Evolutionary conservation across 2,329 filamentous ascomycete genomes (phyloP), one percentile per base, ranked within the genome.

Genomic region (Epichloe hybrida): DNA sequence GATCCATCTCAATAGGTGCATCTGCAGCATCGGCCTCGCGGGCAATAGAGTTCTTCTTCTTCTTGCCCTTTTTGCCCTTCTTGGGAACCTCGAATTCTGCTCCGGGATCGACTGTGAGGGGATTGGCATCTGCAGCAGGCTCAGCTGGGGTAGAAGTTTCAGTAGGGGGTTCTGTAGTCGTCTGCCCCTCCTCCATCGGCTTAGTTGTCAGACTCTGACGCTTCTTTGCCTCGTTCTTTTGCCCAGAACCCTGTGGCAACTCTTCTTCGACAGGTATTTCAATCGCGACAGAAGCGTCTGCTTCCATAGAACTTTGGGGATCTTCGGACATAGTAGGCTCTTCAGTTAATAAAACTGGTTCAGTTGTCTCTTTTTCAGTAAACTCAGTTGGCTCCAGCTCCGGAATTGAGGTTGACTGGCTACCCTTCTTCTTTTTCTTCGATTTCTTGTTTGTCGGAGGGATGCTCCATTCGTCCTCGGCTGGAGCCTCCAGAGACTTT

Each of bases 341-440:
- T 27, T 55, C 48, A 20, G 49, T 50, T 5, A 52, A 40, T 12
- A 11, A 9, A 17, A 21, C 5, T 15, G 20, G 3, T n/a, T 42
- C 47, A 4, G 15, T 31, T 2, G 34, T 20, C 15, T 46, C 44
- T 11, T 49, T 21, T 12, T 37, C 39, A 31, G 45, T 5, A 20
- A 34, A 39, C 5, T 35, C 27, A n/a, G n/a, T 13, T 0, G 54
- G 46, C 31, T 53, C 50, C 5, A 15, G n/a, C 20, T 49, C 43
- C 3, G 15, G 21, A n/a, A 3, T 40, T 15, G 47, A 51, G 5
- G 46, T 8, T 13, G 23, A 40, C 48, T 56, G 68, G 61, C 61
- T 63, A 46, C 58, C 59, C 54, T 60, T 61, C 50, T 63, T 61
- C 53, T 63, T 61, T 48, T 64, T 65, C 55, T 61, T 62, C 7